A percentile compares a stretch with the other conserved stretches of the same genome.
These are phyloP conservation scores for Nakataea oryzae DNA, from an alignment of 2,329 filamentous ascomycete species.

Conservation along the genomic window DNA sequence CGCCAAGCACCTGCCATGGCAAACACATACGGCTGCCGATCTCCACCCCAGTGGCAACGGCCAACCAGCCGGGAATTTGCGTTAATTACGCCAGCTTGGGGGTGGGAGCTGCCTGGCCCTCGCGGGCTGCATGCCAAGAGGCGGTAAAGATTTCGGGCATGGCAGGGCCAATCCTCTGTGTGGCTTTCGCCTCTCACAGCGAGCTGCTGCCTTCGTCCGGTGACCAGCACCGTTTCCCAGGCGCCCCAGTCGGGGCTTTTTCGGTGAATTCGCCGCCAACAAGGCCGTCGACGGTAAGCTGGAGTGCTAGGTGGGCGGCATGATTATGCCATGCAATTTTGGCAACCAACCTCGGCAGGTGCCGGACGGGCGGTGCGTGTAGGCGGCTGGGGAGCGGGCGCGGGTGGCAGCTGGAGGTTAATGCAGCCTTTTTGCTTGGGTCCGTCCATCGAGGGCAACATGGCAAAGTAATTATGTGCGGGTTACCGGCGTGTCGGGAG, in stretches of 20 bases:
- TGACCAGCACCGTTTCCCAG: not conserved
- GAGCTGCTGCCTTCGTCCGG: not conserved
- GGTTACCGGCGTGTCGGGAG: not conserved
- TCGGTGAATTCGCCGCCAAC: not conserved
- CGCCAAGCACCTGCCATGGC: not conserved
- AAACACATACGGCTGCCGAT: not conserved
- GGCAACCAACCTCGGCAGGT: not conserved
- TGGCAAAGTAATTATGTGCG: not conserved
- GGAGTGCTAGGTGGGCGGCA: too few species aligned
- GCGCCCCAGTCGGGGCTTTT: not conserved
- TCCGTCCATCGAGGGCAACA: not conserved
- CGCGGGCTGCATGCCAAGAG: not conserved
- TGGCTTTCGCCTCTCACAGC: not conserved
- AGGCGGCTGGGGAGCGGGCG: too few species aligned
- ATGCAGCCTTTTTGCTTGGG: not conserved
- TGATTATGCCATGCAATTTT: not conserved
- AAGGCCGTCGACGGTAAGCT: not conserved
- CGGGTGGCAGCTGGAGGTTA: not conserved
- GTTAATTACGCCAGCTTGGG: too few species aligned
- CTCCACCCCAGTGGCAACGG: not conserved
- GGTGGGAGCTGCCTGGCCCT: not conserved
- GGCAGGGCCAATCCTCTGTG: not conserved
- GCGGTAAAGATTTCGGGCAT: not conserved
- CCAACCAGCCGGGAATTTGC: too few species aligned
- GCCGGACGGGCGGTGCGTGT: too few species aligned